phyloP scores from a whole-genome alignment of 306 rosid species.

The Corylus avellana region DNA sequence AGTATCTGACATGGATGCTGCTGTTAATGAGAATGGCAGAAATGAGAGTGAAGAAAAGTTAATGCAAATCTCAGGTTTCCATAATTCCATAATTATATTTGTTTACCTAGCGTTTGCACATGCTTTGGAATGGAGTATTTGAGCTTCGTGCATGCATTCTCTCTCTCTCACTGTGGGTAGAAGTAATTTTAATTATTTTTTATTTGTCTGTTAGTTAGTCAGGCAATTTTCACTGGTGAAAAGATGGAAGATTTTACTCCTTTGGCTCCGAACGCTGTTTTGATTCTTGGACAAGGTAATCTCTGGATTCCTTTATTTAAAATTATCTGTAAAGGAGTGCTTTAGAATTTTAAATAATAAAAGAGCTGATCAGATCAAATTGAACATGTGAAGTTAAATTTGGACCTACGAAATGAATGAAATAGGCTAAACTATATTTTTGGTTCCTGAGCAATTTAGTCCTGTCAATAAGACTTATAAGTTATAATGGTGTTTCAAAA shows the following conservation, averaged over 20 bases:
- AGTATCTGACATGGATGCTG: constrained; percentile 51
- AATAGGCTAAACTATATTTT: too few species aligned
- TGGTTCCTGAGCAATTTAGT: not conserved
- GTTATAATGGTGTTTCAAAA: not conserved
- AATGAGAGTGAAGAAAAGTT: constrained; percentile 53
- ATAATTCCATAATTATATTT: constrained; percentile 15
- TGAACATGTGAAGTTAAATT: too few species aligned
- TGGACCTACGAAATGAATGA: too few species aligned
- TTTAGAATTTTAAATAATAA: not conserved
- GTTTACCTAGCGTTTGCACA: too few species aligned
- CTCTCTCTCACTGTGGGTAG: not conserved
- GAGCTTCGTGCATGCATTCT: not conserved
- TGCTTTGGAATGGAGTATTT: too few species aligned
- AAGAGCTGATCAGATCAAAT: not conserved
- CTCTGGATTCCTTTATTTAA: constrained; percentile 2
- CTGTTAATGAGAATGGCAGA: constrained; percentile 42
- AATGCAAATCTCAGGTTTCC: constrained; percentile 61
- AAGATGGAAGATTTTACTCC: constrained; percentile 76
- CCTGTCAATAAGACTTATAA: not conserved
- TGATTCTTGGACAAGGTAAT: constrained; percentile 94
- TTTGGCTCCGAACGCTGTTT: constrained; percentile 61
- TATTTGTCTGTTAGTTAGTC: constrained; percentile 50
- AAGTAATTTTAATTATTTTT: not conserved
- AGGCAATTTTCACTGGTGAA: constrained; percentile 68
- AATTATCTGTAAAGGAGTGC: not conserved